A percentile compares a stretch with the other conserved stretches of the same genome.
Conservation (phyloP, 2,329 filamentous ascomycete genomes). For the Ophiostoma fasciatum region DNA sequence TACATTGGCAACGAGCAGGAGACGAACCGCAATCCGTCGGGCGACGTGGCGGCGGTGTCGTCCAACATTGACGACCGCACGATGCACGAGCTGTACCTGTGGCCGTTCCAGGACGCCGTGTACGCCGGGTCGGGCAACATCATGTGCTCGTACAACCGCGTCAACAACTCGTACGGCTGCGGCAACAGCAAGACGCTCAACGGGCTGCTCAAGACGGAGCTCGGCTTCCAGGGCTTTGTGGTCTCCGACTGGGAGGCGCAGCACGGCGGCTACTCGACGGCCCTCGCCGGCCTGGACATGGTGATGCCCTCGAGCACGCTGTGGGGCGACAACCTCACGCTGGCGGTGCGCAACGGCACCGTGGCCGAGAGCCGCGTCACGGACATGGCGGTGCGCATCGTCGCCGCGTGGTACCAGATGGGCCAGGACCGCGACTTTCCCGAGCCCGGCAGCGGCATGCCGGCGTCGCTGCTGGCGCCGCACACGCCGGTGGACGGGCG, state of each 20-base stretch:
- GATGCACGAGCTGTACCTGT: conserved; percentile 35
- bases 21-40: conserved; percentile 38
- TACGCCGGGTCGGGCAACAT: conserved; percentile 40
- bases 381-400: conserved; percentile 18
- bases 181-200: conserved; percentile 52
- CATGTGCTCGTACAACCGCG: conserved; percentile 51
- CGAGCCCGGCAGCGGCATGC: conserved; percentile 35
- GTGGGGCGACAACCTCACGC: conserved; percentile 39
- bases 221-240: conserved; percentile 49
- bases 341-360: conserved; percentile 45
- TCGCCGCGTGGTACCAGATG: conserved; percentile 43
- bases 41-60: conserved; percentile 28
- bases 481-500: conserved; percentile 40
- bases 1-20: conserved; percentile 38
- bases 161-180: conserved; percentile 56
- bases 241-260: conserved; percentile 54
- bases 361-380: conserved; percentile 37
- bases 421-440: conserved; percentile 34
- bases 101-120: conserved; percentile 38
- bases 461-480: conserved; percentile 29
- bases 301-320: conserved; percentile 41
- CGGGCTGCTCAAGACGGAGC: conserved; percentile 44
- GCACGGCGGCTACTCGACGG: conserved; percentile 44
- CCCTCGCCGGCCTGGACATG: conserved; percentile 56
- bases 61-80: conserved; percentile 30